Conservation (phyloP, 495 filamentous ascomycete species). For the Mytilinidion resinicola region DNA sequence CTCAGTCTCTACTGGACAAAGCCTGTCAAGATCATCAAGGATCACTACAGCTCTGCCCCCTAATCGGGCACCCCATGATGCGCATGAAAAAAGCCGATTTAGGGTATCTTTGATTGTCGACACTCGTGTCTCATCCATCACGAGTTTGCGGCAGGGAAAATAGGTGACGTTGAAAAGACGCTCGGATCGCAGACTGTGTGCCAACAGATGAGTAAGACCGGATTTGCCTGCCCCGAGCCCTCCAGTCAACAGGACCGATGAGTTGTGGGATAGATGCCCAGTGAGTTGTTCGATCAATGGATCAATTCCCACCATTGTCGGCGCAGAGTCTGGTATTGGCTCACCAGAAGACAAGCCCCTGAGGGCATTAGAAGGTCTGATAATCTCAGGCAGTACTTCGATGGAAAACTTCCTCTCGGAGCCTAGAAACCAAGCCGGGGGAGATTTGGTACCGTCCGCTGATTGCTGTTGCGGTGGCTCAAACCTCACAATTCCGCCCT, state of each 20-base stretch:
- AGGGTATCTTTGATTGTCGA: constrained; percentile 86
- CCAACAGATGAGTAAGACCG: constrained; percentile 59
- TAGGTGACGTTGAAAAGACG: constrained; percentile 71
- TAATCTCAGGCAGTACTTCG: constrained; percentile 62
- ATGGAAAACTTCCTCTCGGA: constrained; percentile 65
- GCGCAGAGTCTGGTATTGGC: constrained; percentile 44
- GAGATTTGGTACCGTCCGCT: constrained; percentile 44
- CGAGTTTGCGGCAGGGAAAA: constrained; percentile 73
- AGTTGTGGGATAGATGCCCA: constrained; percentile 70
- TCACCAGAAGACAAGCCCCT: constrained; percentile 41
- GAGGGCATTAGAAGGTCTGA: constrained; percentile 19
- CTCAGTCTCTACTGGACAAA: constrained; percentile 90
- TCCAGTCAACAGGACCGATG: constrained; percentile 82
- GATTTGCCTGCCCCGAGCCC: constrained; percentile 88
- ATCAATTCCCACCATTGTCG: constrained; percentile 82
- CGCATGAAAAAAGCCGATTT: constrained; percentile 73
- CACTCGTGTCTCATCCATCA: constrained; percentile 81
- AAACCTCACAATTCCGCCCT: constrained; percentile 73
- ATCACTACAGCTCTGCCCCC: constrained; percentile 78
- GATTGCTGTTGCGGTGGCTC: constrained; percentile 44
- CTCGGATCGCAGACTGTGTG: constrained; percentile 56
- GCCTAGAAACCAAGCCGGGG: constrained; percentile 67
- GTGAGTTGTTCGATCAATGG: constrained; percentile 61
- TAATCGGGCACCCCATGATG: constrained; percentile 80
- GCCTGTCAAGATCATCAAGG: constrained; percentile 84